A percentile compares a stretch with the other conserved stretches of the same genome.
Evolutionary conservation across 768 basidiomycete species (phyloP).

Genomic region (Suillus cothurnatus): DNA sequence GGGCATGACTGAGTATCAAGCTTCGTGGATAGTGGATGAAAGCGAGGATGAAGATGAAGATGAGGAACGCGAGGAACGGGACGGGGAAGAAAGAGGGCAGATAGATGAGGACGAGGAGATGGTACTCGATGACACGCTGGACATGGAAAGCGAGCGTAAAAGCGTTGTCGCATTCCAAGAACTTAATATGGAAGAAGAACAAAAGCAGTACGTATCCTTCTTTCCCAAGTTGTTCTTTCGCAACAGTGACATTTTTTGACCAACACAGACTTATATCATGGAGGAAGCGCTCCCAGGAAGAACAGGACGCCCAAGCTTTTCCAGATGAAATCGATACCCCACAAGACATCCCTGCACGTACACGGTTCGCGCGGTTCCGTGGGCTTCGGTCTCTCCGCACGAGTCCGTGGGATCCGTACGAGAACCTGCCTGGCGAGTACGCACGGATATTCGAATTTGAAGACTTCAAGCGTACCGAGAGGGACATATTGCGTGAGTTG

Average conservation of each 20-base stretch:
- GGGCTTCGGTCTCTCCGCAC: slow-evolving; percentile 92
- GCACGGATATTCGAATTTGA: slow-evolving; percentile 96
- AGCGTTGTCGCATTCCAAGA: slow-evolving; percentile 69
- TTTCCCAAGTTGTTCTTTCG: slow-evolving; percentile 1
- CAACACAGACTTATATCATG: slow-evolving; percentile 64
- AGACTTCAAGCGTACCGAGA: slow-evolving; percentile 86
- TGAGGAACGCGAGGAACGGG: slow-evolving; percentile 46
- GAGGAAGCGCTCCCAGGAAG: slow-evolving; percentile 71
- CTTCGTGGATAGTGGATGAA: slow-evolving; percentile 93
- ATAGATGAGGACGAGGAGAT: slow-evolving; percentile 65
- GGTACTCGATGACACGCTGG: slow-evolving; percentile 57
- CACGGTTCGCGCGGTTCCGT: slow-evolving; percentile 89
- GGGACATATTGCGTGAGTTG: slow-evolving; percentile 64
- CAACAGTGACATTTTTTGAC: not conserved
- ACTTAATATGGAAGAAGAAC: slow-evolving; percentile 83
- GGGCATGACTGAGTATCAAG: slow-evolving; percentile 96
- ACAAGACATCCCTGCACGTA: slow-evolving; percentile 73
- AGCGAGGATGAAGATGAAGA: slow-evolving; percentile 63
- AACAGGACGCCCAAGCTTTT: slow-evolving; percentile 82
- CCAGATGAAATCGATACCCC: slow-evolving; percentile 98
- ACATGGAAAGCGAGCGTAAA: slow-evolving; percentile 56
- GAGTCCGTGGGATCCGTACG: slow-evolving; percentile 97
- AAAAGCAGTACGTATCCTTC: slow-evolving; percentile 65
- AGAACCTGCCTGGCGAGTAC: slow-evolving; percentile 93
- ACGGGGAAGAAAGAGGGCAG: slow-evolving; percentile 18